phyloP scores from a whole-genome alignment of 768 basidiomycete genomes.

The Zangia roseola region DNA sequence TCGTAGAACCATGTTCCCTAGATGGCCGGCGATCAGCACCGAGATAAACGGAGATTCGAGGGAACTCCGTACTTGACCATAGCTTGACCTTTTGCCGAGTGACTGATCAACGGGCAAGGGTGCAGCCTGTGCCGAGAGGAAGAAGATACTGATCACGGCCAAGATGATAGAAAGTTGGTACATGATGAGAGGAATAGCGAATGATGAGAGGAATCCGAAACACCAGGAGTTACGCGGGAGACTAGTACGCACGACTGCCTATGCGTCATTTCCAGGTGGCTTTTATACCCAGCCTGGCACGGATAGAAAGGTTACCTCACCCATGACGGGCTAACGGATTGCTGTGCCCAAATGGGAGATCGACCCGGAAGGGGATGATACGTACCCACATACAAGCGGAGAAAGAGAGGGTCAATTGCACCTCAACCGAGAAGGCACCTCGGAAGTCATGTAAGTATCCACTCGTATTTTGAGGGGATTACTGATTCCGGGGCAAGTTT shows the following conservation, averaged over 20 bases:
- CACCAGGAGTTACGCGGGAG: constrained; percentile 3
- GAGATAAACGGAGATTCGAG: background rate
- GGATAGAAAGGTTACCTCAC: constrained; percentile 30
- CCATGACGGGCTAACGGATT: constrained; percentile 19
- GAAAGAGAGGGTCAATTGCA: constrained; percentile 24
- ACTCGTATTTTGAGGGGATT: constrained; percentile 9
- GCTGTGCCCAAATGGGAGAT: constrained; percentile 24
- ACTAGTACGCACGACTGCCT: background rate
- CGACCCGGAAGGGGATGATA: constrained; percentile 30
- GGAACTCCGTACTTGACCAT: constrained; percentile 50
- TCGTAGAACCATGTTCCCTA: constrained; percentile 71
- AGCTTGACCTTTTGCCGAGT: constrained; percentile 50
- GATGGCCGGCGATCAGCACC: constrained; percentile 7
- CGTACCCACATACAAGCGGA: constrained; percentile 18
- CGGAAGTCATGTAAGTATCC: constrained; percentile 9
- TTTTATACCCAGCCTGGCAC: constrained; percentile 24
- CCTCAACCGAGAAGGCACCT: constrained; percentile 18
- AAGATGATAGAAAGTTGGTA: constrained; percentile 26
- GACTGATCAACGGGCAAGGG: constrained; percentile 27
- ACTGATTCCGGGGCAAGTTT: constrained; percentile 18
- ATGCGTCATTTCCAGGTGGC: constrained; percentile 7
- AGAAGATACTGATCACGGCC: constrained; percentile 40
- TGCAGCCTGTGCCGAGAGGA: constrained; percentile 43
- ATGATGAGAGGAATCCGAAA: background rate
- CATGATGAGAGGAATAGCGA: constrained; percentile 13